These are phyloP conservation scores for Podosphaera leucotricha DNA, from an alignment of 2,329 filamentous ascomycete species.

Conservation along the genomic window DNA sequence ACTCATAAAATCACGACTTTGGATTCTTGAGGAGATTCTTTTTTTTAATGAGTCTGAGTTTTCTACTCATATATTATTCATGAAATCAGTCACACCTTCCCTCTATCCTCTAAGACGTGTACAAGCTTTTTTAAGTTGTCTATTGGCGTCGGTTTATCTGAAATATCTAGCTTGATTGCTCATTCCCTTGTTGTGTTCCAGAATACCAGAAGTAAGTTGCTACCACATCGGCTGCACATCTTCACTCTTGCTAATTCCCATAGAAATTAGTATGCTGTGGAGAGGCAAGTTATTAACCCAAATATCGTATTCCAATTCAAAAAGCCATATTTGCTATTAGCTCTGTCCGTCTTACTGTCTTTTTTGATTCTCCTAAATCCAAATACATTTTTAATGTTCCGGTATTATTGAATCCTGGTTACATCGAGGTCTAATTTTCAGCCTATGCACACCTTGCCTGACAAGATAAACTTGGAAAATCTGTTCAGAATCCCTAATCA, in stretches of 20 bases:
- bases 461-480: too few relatives aligned
- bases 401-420: not conserved
- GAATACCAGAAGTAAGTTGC: slow-evolving; percentile 2
- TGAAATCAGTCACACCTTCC: not conserved
- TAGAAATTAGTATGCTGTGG: not conserved
- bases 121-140: slow-evolving; percentile 3
- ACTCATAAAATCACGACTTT: not conserved
- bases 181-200: slow-evolving; percentile 6
- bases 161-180: slow-evolving; percentile 10
- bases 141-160: slow-evolving; percentile 6
- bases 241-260: not conserved
- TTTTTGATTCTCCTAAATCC: not conserved
- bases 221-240: not conserved
- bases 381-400: not conserved
- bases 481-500: too few relatives aligned
- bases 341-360: not conserved
- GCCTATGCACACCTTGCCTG: too few relatives aligned
- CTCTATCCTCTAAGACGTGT: not conserved
- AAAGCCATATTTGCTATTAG: not conserved
- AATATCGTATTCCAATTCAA: not conserved
- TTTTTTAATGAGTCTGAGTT: not conserved
- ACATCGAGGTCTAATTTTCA: not conserved
- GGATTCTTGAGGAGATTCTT: not conserved
- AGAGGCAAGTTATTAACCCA: slow-evolving; percentile 1
- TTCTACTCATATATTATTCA: not conserved